These are phyloP conservation scores for Rhodamnia argentea DNA, from an alignment of 345 rosid genomes.

Conservation along the genomic window DNA sequence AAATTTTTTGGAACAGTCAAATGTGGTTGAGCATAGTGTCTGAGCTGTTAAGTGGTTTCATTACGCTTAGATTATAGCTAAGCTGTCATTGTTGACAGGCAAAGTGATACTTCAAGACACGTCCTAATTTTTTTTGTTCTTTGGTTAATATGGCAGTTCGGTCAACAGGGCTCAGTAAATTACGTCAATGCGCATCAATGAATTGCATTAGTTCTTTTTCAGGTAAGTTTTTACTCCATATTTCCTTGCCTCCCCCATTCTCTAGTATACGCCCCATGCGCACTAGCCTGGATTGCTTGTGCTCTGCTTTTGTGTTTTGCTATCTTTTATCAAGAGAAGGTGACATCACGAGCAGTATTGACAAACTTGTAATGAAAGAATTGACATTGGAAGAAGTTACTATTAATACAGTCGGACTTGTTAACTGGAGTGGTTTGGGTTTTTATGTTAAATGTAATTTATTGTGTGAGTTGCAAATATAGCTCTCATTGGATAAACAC, in stretches of 20 bases:
- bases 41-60: neutral
- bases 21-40: neutral
- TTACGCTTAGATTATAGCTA: neutral
- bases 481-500: neutral
- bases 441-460: neutral
- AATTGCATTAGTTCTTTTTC: neutral
- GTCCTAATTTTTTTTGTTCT: neutral
- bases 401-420: neutral
- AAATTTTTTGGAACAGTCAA: neutral
- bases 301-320: neutral
- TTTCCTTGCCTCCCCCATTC: neutral
- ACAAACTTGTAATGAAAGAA: neutral
- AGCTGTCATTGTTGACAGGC: neutral
- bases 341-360: neutral
- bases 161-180: conserved; percentile 32
- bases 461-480: neutral
- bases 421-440: neutral
- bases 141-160: conserved; percentile 21
- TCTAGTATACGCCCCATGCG: neutral
- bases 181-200: conserved; percentile 26
- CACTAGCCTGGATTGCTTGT: neutral
- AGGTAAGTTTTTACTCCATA: neutral
- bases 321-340: neutral
- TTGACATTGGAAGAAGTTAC: neutral
- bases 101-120: neutral